phyloP scores from a whole-genome alignment of 164 flowering plant genomes.

The Litsea cubeba region DNA sequence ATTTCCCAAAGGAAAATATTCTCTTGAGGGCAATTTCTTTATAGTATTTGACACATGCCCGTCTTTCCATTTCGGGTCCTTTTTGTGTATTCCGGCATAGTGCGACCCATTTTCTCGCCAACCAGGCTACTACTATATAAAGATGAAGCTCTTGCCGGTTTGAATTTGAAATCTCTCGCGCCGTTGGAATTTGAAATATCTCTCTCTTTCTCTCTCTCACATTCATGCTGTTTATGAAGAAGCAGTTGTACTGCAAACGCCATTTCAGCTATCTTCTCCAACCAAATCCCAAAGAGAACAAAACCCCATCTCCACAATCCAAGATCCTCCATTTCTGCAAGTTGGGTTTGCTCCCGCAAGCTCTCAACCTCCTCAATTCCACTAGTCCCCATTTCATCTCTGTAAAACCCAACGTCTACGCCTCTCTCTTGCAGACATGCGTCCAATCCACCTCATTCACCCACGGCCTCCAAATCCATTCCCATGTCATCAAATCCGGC shows the following conservation, averaged over 20 bases:
- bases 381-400: slow-evolving; percentile 13
- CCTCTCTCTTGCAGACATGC: slow-evolving; percentile 69
- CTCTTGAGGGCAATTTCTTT: too few species aligned
- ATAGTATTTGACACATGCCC: too few species aligned
- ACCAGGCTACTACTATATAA: not conserved
- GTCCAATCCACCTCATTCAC: slow-evolving; percentile 34
- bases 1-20: too few species aligned
- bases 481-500: slow-evolving; percentile 62
- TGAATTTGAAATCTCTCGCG: too few species aligned
- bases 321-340: slow-evolving; percentile 48
- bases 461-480: slow-evolving; percentile 62
- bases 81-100: too few species aligned
- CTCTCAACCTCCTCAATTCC: slow-evolving; percentile 47
- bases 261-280: slow-evolving; percentile 24
- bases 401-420: slow-evolving; percentile 50
- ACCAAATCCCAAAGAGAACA: slow-evolving; percentile 3
- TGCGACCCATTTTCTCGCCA: too few species aligned
- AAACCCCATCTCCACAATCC: slow-evolving; percentile 15
- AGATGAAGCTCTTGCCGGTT: not conserved
- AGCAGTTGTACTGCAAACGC: slow-evolving; percentile 23
- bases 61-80: too few species aligned
- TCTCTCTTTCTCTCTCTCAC: too few species aligned
- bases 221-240: not conserved
- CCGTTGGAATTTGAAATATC: too few species aligned
- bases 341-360: slow-evolving; percentile 33